phyloP scores from a whole-genome alignment of 108 stramenopile genomes.

The Cylindrotheca fusiformis region DNA sequence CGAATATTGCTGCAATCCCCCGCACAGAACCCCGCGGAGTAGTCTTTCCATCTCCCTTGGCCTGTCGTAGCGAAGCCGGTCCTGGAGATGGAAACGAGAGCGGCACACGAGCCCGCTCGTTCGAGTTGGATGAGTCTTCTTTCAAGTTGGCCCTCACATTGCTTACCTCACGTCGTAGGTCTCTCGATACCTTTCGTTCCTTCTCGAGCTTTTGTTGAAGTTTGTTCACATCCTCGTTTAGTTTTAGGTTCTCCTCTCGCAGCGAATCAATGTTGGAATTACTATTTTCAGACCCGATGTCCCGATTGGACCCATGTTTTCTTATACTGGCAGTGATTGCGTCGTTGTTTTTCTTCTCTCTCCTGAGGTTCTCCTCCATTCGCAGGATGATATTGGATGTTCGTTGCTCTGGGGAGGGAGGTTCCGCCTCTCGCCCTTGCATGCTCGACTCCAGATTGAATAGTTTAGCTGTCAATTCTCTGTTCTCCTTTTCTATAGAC shows the following conservation, averaged over 20 bases:
- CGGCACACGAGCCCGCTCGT: no score
- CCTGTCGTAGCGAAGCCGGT: no score
- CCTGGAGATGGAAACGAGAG: no score
- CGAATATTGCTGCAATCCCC: not conserved
- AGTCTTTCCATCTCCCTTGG: no score
- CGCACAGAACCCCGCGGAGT: not conserved
- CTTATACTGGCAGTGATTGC: not conserved
- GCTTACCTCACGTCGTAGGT: not conserved
- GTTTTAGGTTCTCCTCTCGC: not conserved
- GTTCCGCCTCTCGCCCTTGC: not conserved
- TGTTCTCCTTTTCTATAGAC: not conserved
- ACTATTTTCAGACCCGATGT: no score
- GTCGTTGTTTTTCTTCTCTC: constrained; percentile 10
- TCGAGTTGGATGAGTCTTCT: no score
- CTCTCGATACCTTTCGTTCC: constrained; percentile 10
- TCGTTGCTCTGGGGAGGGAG: constrained; percentile 6
- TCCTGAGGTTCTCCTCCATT: constrained; percentile 25
- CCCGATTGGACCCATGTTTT: no score
- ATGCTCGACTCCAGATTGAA: not conserved
- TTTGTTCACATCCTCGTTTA: constrained; percentile 12
- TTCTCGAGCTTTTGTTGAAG: constrained; percentile 11
- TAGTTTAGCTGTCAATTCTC: not conserved
- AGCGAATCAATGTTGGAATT: no score
- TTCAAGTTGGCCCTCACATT: not conserved
- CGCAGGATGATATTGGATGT: constrained; percentile 24